A percentile compares a stretch with the other conserved stretches of the same genome.
phyloP scores from a whole-genome alignment of 2,329 filamentous ascomycete species.

The Fusarium oligoseptatum region DNA sequence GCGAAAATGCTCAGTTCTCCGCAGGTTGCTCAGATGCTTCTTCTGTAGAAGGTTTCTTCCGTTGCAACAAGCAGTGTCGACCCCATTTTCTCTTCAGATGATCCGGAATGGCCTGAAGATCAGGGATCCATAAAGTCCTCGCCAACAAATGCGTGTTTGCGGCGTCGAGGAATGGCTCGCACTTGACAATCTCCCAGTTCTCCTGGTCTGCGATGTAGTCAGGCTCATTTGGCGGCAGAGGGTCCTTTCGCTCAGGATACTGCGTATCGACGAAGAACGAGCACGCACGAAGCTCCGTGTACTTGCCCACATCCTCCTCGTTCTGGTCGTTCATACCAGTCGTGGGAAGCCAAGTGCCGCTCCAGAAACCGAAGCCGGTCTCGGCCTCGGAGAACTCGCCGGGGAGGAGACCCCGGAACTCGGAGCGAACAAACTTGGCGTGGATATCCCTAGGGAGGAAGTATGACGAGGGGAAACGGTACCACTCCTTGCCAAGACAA shows the following conservation, averaged over 20 bases:
- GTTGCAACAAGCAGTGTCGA: conserved; percentile 84
- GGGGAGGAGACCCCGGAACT: conserved; percentile 89
- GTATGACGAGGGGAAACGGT: conserved; percentile 94
- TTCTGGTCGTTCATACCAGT: conserved; percentile 94
- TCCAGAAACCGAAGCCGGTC: conserved; percentile 77
- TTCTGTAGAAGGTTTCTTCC: conserved; percentile 62
- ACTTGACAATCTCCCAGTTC: conserved; percentile 84
- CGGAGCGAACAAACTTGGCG: conserved; percentile 90
- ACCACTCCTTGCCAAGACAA: conserved; percentile 98
- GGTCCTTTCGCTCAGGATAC: conserved; percentile 69
- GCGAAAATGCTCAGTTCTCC: not conserved
- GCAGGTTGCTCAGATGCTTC: conserved; percentile 12
- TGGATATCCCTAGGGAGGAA: conserved; percentile 86
- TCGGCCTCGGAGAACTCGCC: conserved; percentile 87
- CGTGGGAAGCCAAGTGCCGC: conserved; percentile 87
- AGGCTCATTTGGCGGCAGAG: conserved; percentile 77
- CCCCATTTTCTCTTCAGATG: conserved; percentile 84
- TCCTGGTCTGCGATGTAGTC: conserved; percentile 80
- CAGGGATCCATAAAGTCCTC: conserved; percentile 85
- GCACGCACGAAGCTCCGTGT: conserved; percentile 82
- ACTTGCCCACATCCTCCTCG: conserved; percentile 87
- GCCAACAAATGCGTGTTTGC: conserved; percentile 79
- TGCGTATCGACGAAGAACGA: conserved; percentile 90
- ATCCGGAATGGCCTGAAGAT: conserved; percentile 76
- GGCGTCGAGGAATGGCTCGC: conserved; percentile 84